These are phyloP conservation scores for Lantana camara DNA, from an alignment of 257 asterid species.

Conservation along the genomic window DNA sequence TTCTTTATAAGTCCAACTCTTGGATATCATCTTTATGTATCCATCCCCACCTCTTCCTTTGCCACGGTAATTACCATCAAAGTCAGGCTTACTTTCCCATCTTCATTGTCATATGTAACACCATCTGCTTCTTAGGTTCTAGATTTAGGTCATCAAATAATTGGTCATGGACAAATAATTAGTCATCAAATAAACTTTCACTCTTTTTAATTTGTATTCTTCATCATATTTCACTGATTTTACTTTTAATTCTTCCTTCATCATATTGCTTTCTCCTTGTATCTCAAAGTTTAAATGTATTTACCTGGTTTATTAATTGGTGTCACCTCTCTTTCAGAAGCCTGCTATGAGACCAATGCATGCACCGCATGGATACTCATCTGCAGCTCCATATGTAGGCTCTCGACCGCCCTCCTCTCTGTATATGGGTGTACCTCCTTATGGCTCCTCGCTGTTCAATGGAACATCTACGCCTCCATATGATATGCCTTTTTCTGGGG, in stretches of 20 bases:
- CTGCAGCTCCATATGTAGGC: conserved; percentile 61
- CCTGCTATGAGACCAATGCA: conserved; percentile 63
- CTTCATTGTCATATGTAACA: neutral
- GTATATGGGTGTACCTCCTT: conserved; percentile 76
- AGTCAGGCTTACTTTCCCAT: neutral
- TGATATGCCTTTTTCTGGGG: conserved; percentile 77
- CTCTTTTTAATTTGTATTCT: neutral
- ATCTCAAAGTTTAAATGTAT: conserved; percentile 1
- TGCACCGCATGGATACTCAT: conserved; percentile 57
- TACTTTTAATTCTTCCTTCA: too few species aligned
- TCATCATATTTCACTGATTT: too few species aligned
- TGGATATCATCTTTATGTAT: neutral
- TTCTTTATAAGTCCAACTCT: neutral
- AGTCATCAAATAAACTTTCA: neutral
- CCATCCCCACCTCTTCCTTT: neutral
- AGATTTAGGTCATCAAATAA: neutral
- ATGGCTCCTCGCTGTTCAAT: conserved; percentile 69
- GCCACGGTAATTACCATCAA: neutral
- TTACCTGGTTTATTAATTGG: conserved; percentile 3
- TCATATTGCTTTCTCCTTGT: neutral
- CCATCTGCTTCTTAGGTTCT: neutral
- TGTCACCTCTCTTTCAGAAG: conserved; percentile 41
- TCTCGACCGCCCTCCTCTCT: conserved; percentile 71
- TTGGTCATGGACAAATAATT: neutral
- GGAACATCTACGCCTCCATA: conserved; percentile 69